Conservation (phyloP, 495 filamentous ascomycete genomes). For the Penicillium pulvis region DNA sequence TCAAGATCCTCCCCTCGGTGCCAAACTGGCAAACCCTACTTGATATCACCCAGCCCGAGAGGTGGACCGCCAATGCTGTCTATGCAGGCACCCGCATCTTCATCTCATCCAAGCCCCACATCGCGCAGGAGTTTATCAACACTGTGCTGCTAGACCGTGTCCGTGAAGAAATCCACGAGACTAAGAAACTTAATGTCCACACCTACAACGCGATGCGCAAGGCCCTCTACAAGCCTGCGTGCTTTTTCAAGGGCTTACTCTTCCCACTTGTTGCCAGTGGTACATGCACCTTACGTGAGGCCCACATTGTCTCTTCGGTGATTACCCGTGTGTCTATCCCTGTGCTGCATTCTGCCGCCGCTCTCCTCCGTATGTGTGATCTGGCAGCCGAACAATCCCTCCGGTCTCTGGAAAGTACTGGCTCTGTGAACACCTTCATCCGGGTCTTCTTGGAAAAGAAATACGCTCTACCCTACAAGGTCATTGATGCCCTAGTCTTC, state of each 20-base stretch:
- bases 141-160: constrained; percentile 84
- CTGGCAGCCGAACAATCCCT: constrained; percentile 86
- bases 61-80: constrained; percentile 85
- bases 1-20: constrained; percentile 92
- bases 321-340: constrained; percentile 79
- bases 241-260: constrained; percentile 95
- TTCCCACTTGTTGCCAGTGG: constrained; percentile 81
- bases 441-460: constrained; percentile 91
- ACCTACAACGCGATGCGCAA: constrained; percentile 92
- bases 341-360: constrained; percentile 89
- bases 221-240: constrained; percentile 89
- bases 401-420: constrained; percentile 71
- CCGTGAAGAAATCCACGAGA: constrained; percentile 82
- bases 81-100: constrained; percentile 89
- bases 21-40: constrained; percentile 89
- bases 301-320: constrained; percentile 84
- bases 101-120: constrained; percentile 72
- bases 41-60: constrained; percentile 74
- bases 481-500: constrained; percentile 92
- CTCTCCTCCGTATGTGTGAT: constrained; percentile 87
- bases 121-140: constrained; percentile 78
- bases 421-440: constrained; percentile 91
- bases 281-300: constrained; percentile 86
- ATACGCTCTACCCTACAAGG: constrained; percentile 93
- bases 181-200: constrained; percentile 92